These are phyloP conservation scores for Nemania sp. DNA, from an alignment of 2,329 filamentous ascomycete genomes.

Conservation along the genomic window DNA sequence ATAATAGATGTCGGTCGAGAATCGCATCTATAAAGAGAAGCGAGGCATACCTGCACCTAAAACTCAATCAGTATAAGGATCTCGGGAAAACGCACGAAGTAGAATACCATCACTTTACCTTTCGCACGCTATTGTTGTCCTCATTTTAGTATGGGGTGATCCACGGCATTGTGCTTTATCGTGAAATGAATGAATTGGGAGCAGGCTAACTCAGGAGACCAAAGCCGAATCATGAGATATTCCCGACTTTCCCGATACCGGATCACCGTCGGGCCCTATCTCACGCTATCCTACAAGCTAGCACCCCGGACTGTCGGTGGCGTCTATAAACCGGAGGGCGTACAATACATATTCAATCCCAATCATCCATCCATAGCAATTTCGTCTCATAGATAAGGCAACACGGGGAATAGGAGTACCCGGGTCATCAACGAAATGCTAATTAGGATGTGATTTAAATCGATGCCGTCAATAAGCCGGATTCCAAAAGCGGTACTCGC, in stretches of 20 bases:
- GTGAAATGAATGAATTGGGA: conserved; percentile 4
- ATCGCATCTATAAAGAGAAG: conserved; percentile 8
- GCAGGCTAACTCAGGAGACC: conserved; percentile 2
- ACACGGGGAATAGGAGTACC: background rate
- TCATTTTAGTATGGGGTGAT: conserved; percentile 20
- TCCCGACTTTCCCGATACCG: conserved; percentile 41
- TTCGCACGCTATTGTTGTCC: conserved; percentile 38
- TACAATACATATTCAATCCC: background rate
- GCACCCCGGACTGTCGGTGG: background rate
- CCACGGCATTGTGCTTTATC: background rate
- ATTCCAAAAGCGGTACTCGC: background rate
- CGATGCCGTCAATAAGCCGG: background rate
- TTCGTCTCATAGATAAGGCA: background rate
- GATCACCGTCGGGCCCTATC: conserved; percentile 15
- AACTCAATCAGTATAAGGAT: conserved; percentile 14
- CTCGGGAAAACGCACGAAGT: background rate
- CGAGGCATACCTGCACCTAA: conserved; percentile 34
- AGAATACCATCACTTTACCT: conserved; percentile 23
- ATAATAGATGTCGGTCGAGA: conserved; percentile 15
- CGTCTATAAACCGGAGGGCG: background rate
- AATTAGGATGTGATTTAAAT: background rate
- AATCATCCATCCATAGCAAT: background rate
- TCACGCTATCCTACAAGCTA: background rate
- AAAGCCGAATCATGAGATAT: conserved; percentile 25
- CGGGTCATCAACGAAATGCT: background rate